phyloP scores from a whole-genome alignment of 345 rosid genomes.

The Bruguiera gymnorhiza region DNA sequence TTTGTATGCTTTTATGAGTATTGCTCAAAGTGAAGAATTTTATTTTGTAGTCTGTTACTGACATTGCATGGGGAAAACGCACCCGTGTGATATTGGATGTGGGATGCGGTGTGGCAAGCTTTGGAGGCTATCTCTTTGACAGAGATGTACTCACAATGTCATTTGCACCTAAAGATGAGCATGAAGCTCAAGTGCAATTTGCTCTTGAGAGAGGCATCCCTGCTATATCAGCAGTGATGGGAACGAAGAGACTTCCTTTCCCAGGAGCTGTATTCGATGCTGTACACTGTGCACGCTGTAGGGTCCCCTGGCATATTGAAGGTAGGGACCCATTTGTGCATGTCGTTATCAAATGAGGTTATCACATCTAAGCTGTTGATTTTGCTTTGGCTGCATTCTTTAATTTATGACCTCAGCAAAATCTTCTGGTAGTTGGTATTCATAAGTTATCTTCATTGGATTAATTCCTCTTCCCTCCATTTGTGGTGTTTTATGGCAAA shows the following conservation, averaged over 20 bases:
- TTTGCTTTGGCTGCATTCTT: neutral
- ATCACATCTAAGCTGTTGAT: slow-evolving; percentile 2
- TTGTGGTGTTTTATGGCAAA: neutral
- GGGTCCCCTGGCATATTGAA: slow-evolving; percentile 99
- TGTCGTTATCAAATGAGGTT: neutral
- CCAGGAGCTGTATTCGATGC: slow-evolving; percentile 87
- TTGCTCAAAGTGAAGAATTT: slow-evolving; percentile 12
- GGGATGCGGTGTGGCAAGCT: slow-evolving; percentile 99
- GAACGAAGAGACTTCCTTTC: slow-evolving; percentile 89
- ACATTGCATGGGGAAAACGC: slow-evolving; percentile 76
- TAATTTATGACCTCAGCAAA: neutral
- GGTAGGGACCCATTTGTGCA: slow-evolving; percentile 38
- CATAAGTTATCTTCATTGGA: neutral
- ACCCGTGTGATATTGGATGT: slow-evolving; percentile 89
- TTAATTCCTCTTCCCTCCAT: neutral
- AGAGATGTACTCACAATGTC: slow-evolving; percentile 87
- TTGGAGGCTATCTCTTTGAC: slow-evolving; percentile 94
- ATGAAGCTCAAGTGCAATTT: slow-evolving; percentile 96
- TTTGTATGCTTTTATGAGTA: neutral
- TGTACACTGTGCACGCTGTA: slow-evolving; percentile 96
- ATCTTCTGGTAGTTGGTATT: neutral
- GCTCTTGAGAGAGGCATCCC: slow-evolving; percentile 84
- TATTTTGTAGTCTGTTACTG: slow-evolving; percentile 69
- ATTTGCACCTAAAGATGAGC: slow-evolving; percentile 98
- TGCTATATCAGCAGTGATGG: slow-evolving; percentile 97